These are phyloP conservation scores for Aspergillus melleus DNA, from an alignment of 2,329 filamentous ascomycete genomes.

Conservation along the genomic window DNA sequence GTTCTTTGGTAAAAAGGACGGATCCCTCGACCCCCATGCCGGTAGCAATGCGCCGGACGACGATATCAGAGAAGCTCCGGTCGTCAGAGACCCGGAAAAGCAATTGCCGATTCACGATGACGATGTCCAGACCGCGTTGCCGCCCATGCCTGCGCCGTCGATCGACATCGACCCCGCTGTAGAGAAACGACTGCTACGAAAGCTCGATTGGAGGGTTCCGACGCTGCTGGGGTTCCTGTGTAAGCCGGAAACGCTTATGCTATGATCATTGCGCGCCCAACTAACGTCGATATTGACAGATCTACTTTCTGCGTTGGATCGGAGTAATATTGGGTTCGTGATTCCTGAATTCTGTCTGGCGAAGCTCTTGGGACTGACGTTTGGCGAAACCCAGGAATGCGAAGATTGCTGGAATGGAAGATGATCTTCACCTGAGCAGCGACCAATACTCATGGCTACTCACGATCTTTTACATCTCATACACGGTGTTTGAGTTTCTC, in stretches of 20 bases:
- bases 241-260: slow-evolving; percentile 21
- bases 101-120: slow-evolving; percentile 23
- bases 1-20: slow-evolving; percentile 19
- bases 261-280: neutral
- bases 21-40: neutral
- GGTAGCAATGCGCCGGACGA: slow-evolving; percentile 14
- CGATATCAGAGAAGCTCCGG: slow-evolving; percentile 21
- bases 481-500: slow-evolving; percentile 45
- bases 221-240: slow-evolving; percentile 41
- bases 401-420: slow-evolving; percentile 54
- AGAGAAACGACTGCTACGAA: slow-evolving; percentile 37
- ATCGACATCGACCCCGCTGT: slow-evolving; percentile 34
- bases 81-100: slow-evolving; percentile 33
- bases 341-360: too few species aligned
- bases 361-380: slow-evolving; percentile 7
- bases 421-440: slow-evolving; percentile 50
- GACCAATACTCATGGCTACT: slow-evolving; percentile 53
- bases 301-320: slow-evolving; percentile 50
- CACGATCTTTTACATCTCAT: slow-evolving; percentile 56
- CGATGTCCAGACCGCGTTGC: slow-evolving; percentile 19
- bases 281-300: slow-evolving; percentile 29
- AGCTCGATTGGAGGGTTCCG: slow-evolving; percentile 38
- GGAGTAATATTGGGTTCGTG: slow-evolving; percentile 51
- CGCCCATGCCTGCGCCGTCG: slow-evolving; percentile 14
- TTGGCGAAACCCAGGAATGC: slow-evolving; percentile 46